Evolutionary conservation across 2,329 filamentous ascomycete genomes (phyloP).

Genomic region (Pleurostoma richardsiae): DNA sequence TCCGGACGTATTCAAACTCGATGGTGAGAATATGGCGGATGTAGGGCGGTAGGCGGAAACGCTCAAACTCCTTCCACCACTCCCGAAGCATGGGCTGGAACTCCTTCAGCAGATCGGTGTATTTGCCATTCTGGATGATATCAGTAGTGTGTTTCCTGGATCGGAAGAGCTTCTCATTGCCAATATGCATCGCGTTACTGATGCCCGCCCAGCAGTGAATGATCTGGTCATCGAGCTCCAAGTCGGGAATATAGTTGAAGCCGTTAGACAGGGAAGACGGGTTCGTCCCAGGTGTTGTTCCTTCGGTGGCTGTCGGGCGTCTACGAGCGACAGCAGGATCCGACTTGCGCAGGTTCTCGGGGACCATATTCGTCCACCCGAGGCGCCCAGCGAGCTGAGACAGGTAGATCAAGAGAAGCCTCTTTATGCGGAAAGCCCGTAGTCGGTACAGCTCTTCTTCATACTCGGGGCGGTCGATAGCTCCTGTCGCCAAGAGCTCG

Average conservation of each 20-base stretch:
- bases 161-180: slow-evolving; percentile 83
- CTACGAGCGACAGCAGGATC: slow-evolving; percentile 51
- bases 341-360: slow-evolving; percentile 55
- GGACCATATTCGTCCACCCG: slow-evolving; percentile 91
- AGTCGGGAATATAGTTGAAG: slow-evolving; percentile 63
- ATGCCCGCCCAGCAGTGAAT: slow-evolving; percentile 92
- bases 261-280: slow-evolving; percentile 49
- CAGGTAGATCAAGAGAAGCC: slow-evolving; percentile 83
- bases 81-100: slow-evolving; percentile 73
- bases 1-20: slow-evolving; percentile 91
- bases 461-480: slow-evolving; percentile 58
- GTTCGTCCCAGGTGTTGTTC: slow-evolving; percentile 56
- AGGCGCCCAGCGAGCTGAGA: slow-evolving; percentile 91
- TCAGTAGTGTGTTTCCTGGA: slow-evolving; percentile 84
- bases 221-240: slow-evolving; percentile 64
- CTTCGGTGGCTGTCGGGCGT: slow-evolving; percentile 39
- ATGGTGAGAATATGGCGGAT: slow-evolving; percentile 78
- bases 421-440: slow-evolving; percentile 75
- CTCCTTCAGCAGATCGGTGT: slow-evolving; percentile 73
- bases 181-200: slow-evolving; percentile 85
- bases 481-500: slow-evolving; percentile 55
- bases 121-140: slow-evolving; percentile 80
- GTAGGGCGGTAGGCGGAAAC: slow-evolving; percentile 62
- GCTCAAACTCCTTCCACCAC: slow-evolving; percentile 80
- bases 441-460: slow-evolving; percentile 74